Base-by-base conservation (phyloP, 2,329 filamentous ascomycete genomes). In the Thielaviopsis euricoi region DNA sequence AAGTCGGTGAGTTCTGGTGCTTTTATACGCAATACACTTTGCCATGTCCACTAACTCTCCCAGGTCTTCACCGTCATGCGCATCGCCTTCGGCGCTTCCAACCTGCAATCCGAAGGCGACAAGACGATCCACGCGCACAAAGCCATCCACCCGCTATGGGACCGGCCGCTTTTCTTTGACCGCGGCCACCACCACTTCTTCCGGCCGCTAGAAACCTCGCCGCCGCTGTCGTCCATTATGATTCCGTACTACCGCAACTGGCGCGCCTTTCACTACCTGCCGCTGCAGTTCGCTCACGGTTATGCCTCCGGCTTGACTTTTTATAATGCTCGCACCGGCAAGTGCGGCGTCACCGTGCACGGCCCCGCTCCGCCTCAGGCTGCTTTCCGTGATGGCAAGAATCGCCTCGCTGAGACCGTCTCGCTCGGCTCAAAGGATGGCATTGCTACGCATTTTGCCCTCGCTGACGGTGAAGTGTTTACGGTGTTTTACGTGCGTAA, bases 231-330 rank as follows among this genome's bases (percentile, higher is more conserved):
- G 9, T 57, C 54, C 25, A 52, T 60, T n/a, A 60, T 60, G 58
- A 57, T 60, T 6, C 58, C 58, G 6, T 60, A 60, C 51, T 60
- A 60, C 29, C 40, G 50, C 26, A 60, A 60, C 55, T 60, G 55
- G 51, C 55, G 58, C 29, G 29, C 52, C 23, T 60, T 60, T 4
- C 54, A 57, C 51, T 56, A 55, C 29, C 55, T 60, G 2, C 58
- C 55, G 7, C 51, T 60, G 15, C 54, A 57, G 23, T 60, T 57
- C 21, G 3, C 55, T 13, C 17, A 57, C n/a, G 58, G 58, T 17
- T 60, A 60, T 49, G 55, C 55, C 43, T 51, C 55, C 1, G 58
- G 58, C 13, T 22, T 60, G n/a, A 60, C 58, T 10, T 43, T 60
- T 22, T 60, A 53, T 21, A 57, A 60, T 12, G 43, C 52, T 26